These are phyloP conservation scores for Colletotrichum lentis DNA, from an alignment of 2,329 filamentous ascomycete genomes.

Conservation along the genomic window DNA sequence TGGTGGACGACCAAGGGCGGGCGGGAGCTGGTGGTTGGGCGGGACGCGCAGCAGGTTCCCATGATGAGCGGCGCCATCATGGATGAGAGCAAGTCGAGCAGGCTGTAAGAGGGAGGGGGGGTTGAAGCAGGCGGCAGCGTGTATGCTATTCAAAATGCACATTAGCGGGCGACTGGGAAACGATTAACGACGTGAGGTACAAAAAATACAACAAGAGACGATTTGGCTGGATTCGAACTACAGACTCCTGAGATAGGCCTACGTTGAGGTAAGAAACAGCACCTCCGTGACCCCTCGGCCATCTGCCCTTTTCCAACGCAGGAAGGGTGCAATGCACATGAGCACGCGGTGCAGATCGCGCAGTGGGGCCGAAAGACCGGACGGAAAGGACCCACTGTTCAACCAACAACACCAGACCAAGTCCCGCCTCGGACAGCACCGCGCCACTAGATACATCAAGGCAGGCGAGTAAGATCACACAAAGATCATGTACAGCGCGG, in stretches of 20 bases:
- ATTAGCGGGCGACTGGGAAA: not conserved
- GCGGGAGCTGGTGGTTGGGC: constrained; percentile 59
- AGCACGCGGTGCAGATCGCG: not conserved
- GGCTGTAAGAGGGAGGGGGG: constrained; percentile 45
- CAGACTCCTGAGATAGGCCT: not conserved
- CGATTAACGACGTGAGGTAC: not conserved
- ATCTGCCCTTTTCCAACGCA: not conserved
- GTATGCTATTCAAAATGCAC: not conserved
- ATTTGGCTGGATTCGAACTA: not conserved
- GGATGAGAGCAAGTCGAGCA: constrained; percentile 46
- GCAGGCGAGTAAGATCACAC: not conserved
- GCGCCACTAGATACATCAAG: not conserved
- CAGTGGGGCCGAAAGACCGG: not conserved
- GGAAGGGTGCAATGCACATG: not conserved
- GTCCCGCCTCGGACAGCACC: not conserved
- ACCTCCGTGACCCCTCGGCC: not conserved
- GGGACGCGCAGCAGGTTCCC: constrained; percentile 37
- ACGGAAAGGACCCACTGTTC: constrained; percentile 7
- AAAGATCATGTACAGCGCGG: not conserved
- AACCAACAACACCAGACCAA: not conserved
- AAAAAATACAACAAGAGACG: not conserved
- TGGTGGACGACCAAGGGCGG: constrained; percentile 80
- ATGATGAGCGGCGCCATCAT: constrained; percentile 66
- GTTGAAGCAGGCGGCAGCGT: not conserved
- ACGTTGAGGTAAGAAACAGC: too few species aligned